These are phyloP conservation scores for Yarrowia deformans DNA, from an alignment of 805 yeast genomes.

Conservation along the genomic window DNA sequence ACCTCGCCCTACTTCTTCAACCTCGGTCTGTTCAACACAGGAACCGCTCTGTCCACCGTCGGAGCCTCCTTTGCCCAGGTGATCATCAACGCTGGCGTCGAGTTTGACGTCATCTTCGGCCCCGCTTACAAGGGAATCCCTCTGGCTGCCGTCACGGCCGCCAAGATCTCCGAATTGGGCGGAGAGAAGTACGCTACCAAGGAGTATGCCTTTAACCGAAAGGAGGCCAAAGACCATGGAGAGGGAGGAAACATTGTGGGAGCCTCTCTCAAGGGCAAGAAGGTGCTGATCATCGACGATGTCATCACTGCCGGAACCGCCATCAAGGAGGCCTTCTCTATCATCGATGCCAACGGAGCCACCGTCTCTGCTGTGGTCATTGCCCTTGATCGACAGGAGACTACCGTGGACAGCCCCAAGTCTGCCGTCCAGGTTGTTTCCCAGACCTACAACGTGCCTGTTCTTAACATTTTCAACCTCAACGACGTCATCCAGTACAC, in stretches of 20 bases:
- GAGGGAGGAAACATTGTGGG: conserved; percentile 98
- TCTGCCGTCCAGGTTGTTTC: conserved; percentile 87
- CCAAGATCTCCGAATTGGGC: conserved; percentile 89
- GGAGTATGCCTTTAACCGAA: conserved; percentile 94
- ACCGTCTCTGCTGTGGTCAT: conserved; percentile 82
- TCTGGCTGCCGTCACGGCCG: conserved; percentile 88
- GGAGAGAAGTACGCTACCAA: conserved; percentile 68
- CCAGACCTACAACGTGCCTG: conserved; percentile 78
- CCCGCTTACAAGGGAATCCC: conserved; percentile 99
- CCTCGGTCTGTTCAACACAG: conserved; percentile 87
- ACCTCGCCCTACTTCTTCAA: conserved; percentile 96
- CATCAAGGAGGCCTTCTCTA: conserved; percentile 87
- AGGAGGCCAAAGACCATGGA: conserved; percentile 96
- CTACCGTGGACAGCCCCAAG: conserved; percentile 67
- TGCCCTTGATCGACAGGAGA: conserved; percentile 94
- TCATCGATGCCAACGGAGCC: conserved; percentile 75
- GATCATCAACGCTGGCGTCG: conserved; percentile 78
- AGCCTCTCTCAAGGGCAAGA: conserved; percentile 70
- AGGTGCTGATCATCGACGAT: conserved; percentile 88
- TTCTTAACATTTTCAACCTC: conserved; percentile 77
- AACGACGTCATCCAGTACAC: conserved; percentile 74
- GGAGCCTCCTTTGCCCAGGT: conserved; percentile 91
- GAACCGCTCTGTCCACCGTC: conserved; percentile 75
- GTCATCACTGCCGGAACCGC: conserved; percentile 99
- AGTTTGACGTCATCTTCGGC: conserved; percentile 91